Percentiles rank a stretch among this genome's conserved stretches.
These are phyloP conservation scores for Myxozyma sirexii DNA, from an alignment of 805 yeast species.

Conservation along the genomic window DNA sequence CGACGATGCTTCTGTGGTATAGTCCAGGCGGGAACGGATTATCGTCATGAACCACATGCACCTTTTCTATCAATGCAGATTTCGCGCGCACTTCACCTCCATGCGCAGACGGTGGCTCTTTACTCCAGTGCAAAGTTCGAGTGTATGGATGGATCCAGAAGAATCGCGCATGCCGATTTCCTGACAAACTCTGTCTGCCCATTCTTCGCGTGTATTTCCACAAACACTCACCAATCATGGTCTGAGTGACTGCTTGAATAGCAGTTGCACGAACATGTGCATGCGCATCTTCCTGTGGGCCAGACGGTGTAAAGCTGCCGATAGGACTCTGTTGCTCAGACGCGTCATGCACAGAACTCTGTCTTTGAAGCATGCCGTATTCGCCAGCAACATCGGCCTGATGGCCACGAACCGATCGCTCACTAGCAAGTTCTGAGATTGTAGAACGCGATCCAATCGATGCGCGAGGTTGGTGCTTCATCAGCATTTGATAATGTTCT, in stretches of 20 bases:
- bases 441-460: not conserved
- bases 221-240: constrained; percentile 88
- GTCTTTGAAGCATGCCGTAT: not conserved
- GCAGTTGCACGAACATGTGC: constrained; percentile 54
- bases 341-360: not conserved
- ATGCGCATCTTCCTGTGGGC: not conserved
- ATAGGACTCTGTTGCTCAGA: not conserved
- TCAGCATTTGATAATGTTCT: not conserved
- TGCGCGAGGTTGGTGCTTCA: not conserved
- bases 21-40: constrained; percentile 90
- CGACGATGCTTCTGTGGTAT: constrained; percentile 78
- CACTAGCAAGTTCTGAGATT: not conserved
- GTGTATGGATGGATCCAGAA: constrained; percentile 98
- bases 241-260: constrained; percentile 86
- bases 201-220: constrained; percentile 83
- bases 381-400: not conserved
- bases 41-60: constrained; percentile 77
- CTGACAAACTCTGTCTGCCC: constrained; percentile 63
- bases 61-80: constrained; percentile 77
- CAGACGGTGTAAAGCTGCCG: not conserved
- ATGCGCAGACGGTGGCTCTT: constrained; percentile 73
- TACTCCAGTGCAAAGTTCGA: constrained; percentile 86
- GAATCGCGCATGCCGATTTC: constrained; percentile 83
- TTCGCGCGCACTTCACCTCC: constrained; percentile 58
- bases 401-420: not conserved